Percentiles rank a stretch among this genome's conserved stretches.
Conservation (phyloP, 495 filamentous ascomycete genomes). For the Apodospora peruviana region DNA sequence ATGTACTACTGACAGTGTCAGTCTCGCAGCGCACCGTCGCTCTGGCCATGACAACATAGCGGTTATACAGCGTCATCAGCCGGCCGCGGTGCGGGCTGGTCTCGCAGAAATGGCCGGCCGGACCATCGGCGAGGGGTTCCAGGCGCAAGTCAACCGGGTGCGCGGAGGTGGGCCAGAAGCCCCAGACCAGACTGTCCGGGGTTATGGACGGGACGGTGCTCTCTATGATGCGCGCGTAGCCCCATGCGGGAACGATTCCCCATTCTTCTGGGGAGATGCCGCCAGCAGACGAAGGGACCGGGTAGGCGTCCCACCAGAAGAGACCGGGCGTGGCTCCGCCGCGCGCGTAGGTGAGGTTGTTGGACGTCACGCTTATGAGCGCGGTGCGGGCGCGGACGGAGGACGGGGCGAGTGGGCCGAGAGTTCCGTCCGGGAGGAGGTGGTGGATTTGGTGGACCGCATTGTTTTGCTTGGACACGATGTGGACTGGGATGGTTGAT, state of each 20-base stretch:
- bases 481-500: constrained; percentile 2
- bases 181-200: neutral
- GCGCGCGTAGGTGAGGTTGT: constrained; percentile 42
- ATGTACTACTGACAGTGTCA: too few species aligned
- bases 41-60: neutral
- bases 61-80: constrained; percentile 6
- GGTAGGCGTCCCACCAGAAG: constrained; percentile 25
- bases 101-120: neutral
- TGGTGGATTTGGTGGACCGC: neutral
- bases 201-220: constrained; percentile 12
- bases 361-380: constrained; percentile 36
- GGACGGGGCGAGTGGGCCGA: neutral
- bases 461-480: constrained; percentile 7
- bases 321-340: constrained; percentile 28
- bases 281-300: constrained; percentile 21
- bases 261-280: constrained; percentile 20
- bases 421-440: neutral
- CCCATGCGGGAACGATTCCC: constrained; percentile 45
- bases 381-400: constrained; percentile 31
- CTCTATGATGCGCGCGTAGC: constrained; percentile 32
- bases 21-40: too few species aligned
- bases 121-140: neutral
- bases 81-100: neutral
- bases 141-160: constrained; percentile 4
- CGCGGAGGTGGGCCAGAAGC: constrained; percentile 3